Percentiles rank a stretch among this genome's conserved stretches.
phyloP scores from a whole-genome alignment of 2,329 filamentous ascomycete species.

The Diplocarpon mali region DNA sequence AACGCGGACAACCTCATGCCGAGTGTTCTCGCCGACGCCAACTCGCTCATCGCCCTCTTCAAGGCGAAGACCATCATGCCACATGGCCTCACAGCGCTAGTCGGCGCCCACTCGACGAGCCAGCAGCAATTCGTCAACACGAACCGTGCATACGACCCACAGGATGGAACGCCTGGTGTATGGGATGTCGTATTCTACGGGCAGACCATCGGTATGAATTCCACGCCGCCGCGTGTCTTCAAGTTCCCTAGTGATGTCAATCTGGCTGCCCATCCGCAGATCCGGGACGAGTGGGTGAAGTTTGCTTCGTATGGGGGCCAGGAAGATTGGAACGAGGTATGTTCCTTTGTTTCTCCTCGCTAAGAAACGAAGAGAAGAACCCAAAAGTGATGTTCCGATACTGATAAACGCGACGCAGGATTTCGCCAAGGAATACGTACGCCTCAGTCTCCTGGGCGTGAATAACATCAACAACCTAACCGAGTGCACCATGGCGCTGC shows the following conservation, averaged over 20 bases:
- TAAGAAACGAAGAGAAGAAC: slow-evolving; percentile 9
- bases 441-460: slow-evolving; percentile 43
- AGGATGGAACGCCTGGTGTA: slow-evolving; percentile 38
- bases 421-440: slow-evolving; percentile 42
- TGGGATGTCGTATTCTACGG: slow-evolving; percentile 42
- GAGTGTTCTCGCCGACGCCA: slow-evolving; percentile 31
- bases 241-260: slow-evolving; percentile 6
- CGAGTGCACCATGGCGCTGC: slow-evolving; percentile 44
- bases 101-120: slow-evolving; percentile 42
- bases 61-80: slow-evolving; percentile 39
- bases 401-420: slow-evolving; percentile 29
- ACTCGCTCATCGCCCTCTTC: slow-evolving; percentile 31
- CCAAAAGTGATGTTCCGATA: neutral
- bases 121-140: slow-evolving; percentile 36
- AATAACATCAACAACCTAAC: slow-evolving; percentile 44
- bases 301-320: slow-evolving; percentile 31
- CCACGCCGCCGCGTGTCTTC: slow-evolving; percentile 14
- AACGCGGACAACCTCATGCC: slow-evolving; percentile 36
- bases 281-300: slow-evolving; percentile 29
- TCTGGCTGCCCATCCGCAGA: slow-evolving; percentile 15
- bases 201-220: slow-evolving; percentile 38
- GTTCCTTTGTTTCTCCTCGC: too few relatives aligned
- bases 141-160: slow-evolving; percentile 38
- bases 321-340: slow-evolving; percentile 33
- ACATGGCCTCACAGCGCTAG: slow-evolving; percentile 41